Percentiles rank a stretch among this genome's conserved stretches.
Evolutionary conservation across 768 basidiomycete genomes (phyloP).

Genomic region (Mycena rebaudengoi): DNA sequence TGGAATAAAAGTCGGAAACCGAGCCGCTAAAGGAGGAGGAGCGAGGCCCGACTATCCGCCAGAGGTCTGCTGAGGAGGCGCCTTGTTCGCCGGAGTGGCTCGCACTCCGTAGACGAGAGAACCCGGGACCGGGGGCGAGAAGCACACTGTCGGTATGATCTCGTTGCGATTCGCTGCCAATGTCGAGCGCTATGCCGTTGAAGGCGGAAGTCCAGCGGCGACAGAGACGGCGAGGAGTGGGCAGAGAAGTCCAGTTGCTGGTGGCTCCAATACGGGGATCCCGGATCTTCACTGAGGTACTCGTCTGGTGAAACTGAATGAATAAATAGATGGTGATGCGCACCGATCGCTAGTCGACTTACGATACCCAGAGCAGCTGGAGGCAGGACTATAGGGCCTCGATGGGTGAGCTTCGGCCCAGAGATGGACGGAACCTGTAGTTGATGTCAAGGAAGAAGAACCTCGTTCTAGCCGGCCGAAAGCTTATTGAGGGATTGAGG

Average conservation of each 20-base stretch:
- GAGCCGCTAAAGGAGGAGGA: conserved; percentile 20
- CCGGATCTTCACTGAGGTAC: conserved; percentile 9
- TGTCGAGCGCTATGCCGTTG: conserved; percentile 15
- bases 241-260: conserved; percentile 1
- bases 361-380: too few relatives aligned
- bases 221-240: conserved; percentile 22
- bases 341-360: too few relatives aligned
- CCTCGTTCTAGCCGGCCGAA: too few relatives aligned
- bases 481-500: too few relatives aligned
- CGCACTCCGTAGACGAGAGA: conserved; percentile 23
- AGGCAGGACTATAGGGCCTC: too few relatives aligned
- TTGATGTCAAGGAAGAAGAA: too few relatives aligned
- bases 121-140: conserved; percentile 6
- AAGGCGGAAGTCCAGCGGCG: conserved; percentile 24
- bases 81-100: conserved; percentile 13
- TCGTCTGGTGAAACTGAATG: conserved; percentile 24
- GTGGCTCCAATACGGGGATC: conserved; percentile 3
- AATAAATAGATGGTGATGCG: not conserved
- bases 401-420: too few relatives aligned
- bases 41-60: conserved; percentile 26
- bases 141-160: conserved; percentile 15
- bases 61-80: conserved; percentile 13
- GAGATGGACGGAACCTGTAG: too few relatives aligned
- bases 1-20: conserved; percentile 15
- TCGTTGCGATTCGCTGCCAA: not conserved